Conservation (phyloP, 2,329 filamentous ascomycete genomes). For the Pseudogymnoascus destructans region DNA sequence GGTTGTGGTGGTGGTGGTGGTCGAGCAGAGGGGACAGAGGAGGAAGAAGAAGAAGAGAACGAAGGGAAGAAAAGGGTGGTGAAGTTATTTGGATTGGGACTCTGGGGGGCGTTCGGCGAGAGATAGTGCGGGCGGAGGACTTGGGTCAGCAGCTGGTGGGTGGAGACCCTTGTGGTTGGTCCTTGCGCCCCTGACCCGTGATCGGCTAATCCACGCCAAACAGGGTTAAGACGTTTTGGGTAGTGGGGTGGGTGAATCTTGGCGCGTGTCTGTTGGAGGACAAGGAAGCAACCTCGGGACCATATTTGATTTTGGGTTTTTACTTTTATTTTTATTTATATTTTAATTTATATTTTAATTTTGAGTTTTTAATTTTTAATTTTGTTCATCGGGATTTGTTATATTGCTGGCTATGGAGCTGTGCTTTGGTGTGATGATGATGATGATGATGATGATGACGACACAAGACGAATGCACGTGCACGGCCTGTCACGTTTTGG, state of each 20-base stretch:
- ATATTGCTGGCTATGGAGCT: neutral
- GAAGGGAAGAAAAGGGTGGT: neutral
- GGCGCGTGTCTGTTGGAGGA: constrained; percentile 5
- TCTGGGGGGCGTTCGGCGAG: neutral
- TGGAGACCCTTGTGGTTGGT: neutral
- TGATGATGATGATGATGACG: constrained; percentile 7
- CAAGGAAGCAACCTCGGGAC: neutral
- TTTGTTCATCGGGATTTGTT: no score
- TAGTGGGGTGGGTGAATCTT: neutral
- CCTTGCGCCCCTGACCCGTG: constrained; percentile 1
- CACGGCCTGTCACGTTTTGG: neutral
- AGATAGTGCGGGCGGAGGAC: neutral
- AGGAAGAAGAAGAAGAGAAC: neutral
- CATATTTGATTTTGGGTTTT: neutral
- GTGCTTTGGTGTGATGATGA: neutral
- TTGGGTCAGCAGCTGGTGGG: neutral
- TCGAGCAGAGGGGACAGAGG: neutral
- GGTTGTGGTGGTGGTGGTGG: neutral
- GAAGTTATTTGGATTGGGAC: neutral
- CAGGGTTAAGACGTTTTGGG: neutral
- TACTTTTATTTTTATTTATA: neutral
- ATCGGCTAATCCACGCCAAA: constrained; percentile 5
- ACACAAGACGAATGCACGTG: neutral
- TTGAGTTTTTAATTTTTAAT: neutral
- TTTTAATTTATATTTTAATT: neutral